Evolutionary conservation across 163 green algal genomes (phyloP).

Genomic region (Scenedesmus sp.): DNA sequence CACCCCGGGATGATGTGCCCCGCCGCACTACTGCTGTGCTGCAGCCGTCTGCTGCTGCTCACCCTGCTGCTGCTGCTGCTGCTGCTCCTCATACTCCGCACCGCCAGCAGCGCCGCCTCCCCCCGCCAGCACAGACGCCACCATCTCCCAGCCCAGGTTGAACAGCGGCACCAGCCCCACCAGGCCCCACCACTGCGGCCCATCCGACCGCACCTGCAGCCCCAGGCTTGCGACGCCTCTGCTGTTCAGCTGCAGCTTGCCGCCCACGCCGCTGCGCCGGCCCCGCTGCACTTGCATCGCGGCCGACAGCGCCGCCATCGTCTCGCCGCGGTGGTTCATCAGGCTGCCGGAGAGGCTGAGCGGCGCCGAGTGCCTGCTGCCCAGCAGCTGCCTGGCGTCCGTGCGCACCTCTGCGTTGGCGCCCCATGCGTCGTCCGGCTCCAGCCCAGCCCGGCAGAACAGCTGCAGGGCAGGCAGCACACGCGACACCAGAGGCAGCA

Average conservation of each 20-base stretch:
- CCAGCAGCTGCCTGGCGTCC: constrained; percentile 35
- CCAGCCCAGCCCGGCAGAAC: constrained; percentile 43
- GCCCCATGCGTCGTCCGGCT: constrained; percentile 46
- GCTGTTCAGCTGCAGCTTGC: constrained; percentile 52
- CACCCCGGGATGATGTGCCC: neutral
- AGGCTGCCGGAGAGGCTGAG: constrained; percentile 53
- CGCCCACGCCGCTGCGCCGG: neutral
- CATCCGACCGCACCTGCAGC: constrained; percentile 40
- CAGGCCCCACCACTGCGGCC: constrained; percentile 13
- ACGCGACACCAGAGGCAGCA: neutral
- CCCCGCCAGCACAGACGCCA: neutral
- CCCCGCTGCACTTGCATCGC: constrained; percentile 34
- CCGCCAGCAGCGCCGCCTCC: neutral
- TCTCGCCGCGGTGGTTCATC: constrained; percentile 28
- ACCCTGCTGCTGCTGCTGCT: constrained; percentile 21
- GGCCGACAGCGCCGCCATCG: constrained; percentile 35
- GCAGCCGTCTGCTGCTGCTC: constrained; percentile 18
- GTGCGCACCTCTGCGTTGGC: constrained; percentile 54
- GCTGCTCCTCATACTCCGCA: neutral
- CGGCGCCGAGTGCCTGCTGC: constrained; percentile 14
- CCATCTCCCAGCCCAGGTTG: constrained; percentile 25
- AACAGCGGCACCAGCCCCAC: constrained; percentile 42
- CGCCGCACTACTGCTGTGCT: neutral
- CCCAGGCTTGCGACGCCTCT: constrained; percentile 26
- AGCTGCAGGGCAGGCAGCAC: constrained; percentile 29